Evolutionary conservation across 1,139 yeast species (phyloP), one percentile per base, ranked within the genome.

Genomic region (Suhomyces bolitotheri): DNA sequence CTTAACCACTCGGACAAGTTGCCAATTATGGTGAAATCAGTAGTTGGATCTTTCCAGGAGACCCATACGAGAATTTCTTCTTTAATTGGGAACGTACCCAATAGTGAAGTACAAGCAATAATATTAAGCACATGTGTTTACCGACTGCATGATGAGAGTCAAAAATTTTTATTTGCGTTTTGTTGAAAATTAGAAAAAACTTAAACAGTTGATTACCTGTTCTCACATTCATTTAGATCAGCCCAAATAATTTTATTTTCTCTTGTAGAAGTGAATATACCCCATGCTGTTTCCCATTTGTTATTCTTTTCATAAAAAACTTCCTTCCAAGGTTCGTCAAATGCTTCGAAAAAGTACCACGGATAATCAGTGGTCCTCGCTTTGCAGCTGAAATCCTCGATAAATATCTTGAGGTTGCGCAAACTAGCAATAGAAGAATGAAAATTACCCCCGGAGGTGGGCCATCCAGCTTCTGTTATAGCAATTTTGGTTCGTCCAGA

Each of bases 261-360:
- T 34, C 88, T 59, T 37, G 77, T 71, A 6, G 53, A 46, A 1
- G 71, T 66, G 47, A 82, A 80, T 9, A 82, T 43, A 0, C 88
- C 89, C 88, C 88, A 82, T 47, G 80, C 79, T 0, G 85, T 75
- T 50, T 81, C 88, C 88, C 87, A 81, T 37, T 55, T 57, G 33
- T 69, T 63, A 4, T 64, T 65, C 0, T 59, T 66, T 19, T 71
- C 72, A 52, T 76, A 70, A 53, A 72, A 78, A 0, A 75, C 54
- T 34, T 59, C 56, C 45, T 80, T 81, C 86, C 87, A 80, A 0
- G 86, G 85, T 50, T 80, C 85, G 56, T 82, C 88, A 56, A 80
- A 81, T 0, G 85, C 88, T 50, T 82, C 87, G 51, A 80, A 79
- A 62, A 71, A 81, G 49, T 64, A 81, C 80, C 82, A 82, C 0